Base-by-base conservation (phyloP, 306 rosid species). In the Rosa chinensis region DNA sequence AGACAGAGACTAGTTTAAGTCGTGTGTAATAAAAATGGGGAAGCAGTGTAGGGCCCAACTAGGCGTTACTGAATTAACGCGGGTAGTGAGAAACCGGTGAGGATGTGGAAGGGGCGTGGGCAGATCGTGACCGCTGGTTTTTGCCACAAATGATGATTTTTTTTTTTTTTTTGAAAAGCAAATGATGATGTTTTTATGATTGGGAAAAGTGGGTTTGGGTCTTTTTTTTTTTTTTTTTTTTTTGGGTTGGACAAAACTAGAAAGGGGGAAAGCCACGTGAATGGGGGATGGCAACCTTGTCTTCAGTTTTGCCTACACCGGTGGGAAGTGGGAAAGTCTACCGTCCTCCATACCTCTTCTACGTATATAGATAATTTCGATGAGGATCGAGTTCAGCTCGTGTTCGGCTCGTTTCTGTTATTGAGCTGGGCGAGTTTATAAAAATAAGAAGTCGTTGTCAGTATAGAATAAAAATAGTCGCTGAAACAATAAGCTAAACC, bases 21-120 rank as follows among this genome's bases (percentile, higher is more conserved):
- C 1, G 8, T 61, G 8, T 61, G 67, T 25, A 25, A 28, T 32
- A 25, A 63, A 28, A 66, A 37, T 10, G 47, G 21, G 47, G 13
- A 7, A 66, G 47, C 10, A 13, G 20, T 9, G 70, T 66, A 47
- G 71, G 23, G 25, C 45, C 73, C 18, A 5, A 43, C 8, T 2
- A 14, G 59, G 44, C 43, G 43, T 63, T 63, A 28, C 20, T 4
- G 17, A n/a, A 11, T 66, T 67, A 76, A 62, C 68, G 81, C 78
- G 74, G 77, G 67, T 28, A n/a, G 5, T 25, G 70, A 21, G 23
- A 56, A 40, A 12, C 5, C 17, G 21, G 52, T 53, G 66, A 23
- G 25, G 35, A 32, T 32, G 35, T 32, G 35, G 35, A 28, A 20
- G 67, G 14, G 67, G 9, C 14, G 23, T n/a, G 53, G 40, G 42